Percentiles rank a stretch among this genome's conserved stretches.
phyloP scores from a whole-genome alignment of 345 rosid genomes.

The Leavenworthia alabamica region DNA sequence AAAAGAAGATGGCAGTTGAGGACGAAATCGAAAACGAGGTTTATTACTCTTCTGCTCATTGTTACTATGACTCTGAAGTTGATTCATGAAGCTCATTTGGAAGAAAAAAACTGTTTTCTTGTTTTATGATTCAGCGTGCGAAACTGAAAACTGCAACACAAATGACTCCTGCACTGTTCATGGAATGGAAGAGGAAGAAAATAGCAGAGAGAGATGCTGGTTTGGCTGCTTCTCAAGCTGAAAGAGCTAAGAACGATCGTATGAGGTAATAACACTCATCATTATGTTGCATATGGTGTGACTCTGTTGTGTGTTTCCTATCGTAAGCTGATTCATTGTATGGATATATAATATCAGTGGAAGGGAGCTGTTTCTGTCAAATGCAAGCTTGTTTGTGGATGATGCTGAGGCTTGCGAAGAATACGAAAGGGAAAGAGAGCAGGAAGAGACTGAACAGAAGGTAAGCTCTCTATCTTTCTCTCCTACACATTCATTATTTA shows the following conservation, averaged over 20 bases:
- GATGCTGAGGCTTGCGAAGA: slow-evolving; percentile 87
- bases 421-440: slow-evolving; percentile 72
- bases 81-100: background rate
- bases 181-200: slow-evolving; percentile 90
- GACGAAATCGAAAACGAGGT: slow-evolving; percentile 96
- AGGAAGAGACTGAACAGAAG: slow-evolving; percentile 42
- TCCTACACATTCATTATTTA: too few relatives aligned
- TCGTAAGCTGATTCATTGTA: slow-evolving; percentile 10
- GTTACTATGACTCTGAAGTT: background rate
- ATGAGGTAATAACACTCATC: too few relatives aligned
- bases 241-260: slow-evolving; percentile 97
- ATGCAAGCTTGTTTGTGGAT: slow-evolving; percentile 92
- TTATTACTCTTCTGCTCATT: background rate
- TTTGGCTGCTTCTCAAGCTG: slow-evolving; percentile 76
- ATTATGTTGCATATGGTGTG: too few relatives aligned
- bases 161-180: slow-evolving; percentile 79
- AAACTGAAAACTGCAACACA: slow-evolving; percentile 63
- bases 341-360: slow-evolving; percentile 51
- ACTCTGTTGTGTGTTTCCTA: slow-evolving; percentile 19
- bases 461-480: slow-evolving; percentile 24
- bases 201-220: slow-evolving; percentile 73
- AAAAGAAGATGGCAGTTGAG: slow-evolving; percentile 61
- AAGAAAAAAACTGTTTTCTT: slow-evolving; percentile 1
- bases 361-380: slow-evolving; percentile 85
- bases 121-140: slow-evolving; percentile 51